Base-by-base conservation (phyloP, 2,329 filamentous ascomycete species). In the Hypoxylon sp. region DNA sequence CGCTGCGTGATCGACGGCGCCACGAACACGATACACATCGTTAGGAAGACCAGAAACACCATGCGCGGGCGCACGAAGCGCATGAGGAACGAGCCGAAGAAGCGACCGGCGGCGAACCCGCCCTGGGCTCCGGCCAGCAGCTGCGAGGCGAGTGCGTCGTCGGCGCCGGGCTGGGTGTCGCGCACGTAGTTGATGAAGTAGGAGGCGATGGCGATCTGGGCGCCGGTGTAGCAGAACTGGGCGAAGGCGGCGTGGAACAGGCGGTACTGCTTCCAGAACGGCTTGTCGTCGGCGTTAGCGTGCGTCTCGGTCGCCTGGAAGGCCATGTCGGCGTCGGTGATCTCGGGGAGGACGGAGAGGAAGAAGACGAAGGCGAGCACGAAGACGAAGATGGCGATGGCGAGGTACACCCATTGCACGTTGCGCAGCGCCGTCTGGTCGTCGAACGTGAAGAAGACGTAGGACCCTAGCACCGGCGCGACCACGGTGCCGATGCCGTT, bases 161-260 rank as follows among this genome's bases (percentile, higher is more conserved):
- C 70, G 36, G 87, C 89, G 19, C 80, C 79, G 1, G 84, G 78
- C 52, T 88, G 83, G 2, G 88, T 89, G 69, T 91, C 87, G 21
- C 82, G 84, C n/a, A 85, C 85, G 75, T 91, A 92, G 80, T 93
- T 93, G 82, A 93, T 92, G 79, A 93, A 93, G 78, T 91, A 92
- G 50, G 79, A 79, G 0, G 89, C 89, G 60, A 90, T 87, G 61
- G 86, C 87, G 34, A 90, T 83, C 76, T 94, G 92, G 0, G 91
- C 88, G 51, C 92, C 92, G 0, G 83, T 91, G 77, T 95, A 96
- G 77, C 89, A 92, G 79, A 94, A 94, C 72, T 95, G 92, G 0
- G 91, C 90, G 72, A 90, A 87, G 0, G 91, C 87, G 11, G 91
- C 92, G 73, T 93, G 91, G 83, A 94, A 93, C 2, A 94, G 83